Evolutionary conservation across 2,329 filamentous ascomycete species (phyloP), one percentile per base, ranked within the genome.

Genomic region (Gyromitra esculenta): DNA sequence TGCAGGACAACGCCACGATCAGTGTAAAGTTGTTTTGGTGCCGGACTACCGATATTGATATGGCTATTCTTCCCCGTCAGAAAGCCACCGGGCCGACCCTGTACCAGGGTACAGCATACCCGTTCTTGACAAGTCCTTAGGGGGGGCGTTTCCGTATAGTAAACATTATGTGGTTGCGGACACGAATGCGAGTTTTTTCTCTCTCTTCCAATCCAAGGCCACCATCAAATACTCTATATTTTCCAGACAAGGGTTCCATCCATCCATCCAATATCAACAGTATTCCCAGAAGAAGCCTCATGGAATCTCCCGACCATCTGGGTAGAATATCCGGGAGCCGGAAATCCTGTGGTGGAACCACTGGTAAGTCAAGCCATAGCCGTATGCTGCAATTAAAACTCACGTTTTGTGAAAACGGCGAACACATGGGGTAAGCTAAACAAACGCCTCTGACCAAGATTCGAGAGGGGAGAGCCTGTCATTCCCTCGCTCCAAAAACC

Each of bases 1-100:
- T 56, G 50, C 63, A 66, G 31, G 43, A 21, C 18, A 52, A 70
- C 57, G 57, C 67, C 57, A 56, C 57, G 41, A 54, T 62, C 63
- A 67, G 45, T 60, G 62, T 18, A 25, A 43, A 73, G 41, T 52
- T 52, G 62, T 56, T 67, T 73, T 75, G 25, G 72, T 75, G 72
- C 57, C 65, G 65, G 72, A 65, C 63, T 64, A 70, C 72, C 65
- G 72, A 59, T 75, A 56, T 75, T 39, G 45, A 64, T 64, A 71
- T 56, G 59, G 45, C 25, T 62, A 50, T 21, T 52, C 56, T 60
- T 68, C 66, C 41, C 31, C 41, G 6, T 50, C 31, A 25, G 66
- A 15, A 69, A 60, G 25, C 57, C 57, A 63, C 35, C 37, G 21
- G 57, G 18, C 57, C 56, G 67, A 43, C n/a, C 67, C 56, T 62